Percentiles rank a stretch among this genome's conserved stretches.
These are phyloP conservation scores for Arthrobotrys iridis DNA, from an alignment of 2,329 filamentous ascomycete species.

Conservation along the genomic window DNA sequence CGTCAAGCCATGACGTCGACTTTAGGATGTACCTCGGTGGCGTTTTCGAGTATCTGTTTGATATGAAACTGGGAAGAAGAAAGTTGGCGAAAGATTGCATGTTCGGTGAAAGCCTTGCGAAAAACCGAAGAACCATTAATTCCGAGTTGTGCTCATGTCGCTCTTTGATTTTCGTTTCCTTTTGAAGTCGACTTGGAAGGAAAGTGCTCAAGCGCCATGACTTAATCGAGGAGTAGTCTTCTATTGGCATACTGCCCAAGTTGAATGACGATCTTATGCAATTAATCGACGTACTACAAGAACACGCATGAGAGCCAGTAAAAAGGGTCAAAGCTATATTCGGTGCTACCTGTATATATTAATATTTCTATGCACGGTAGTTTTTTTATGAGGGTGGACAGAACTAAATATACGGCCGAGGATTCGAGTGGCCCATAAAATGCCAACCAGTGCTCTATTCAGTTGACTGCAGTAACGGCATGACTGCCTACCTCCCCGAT, in stretches of 20 bases:
- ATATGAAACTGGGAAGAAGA: constrained; percentile 31
- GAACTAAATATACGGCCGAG: too few relatives aligned
- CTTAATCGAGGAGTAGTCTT: neutral
- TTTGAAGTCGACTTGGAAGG: neutral
- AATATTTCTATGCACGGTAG: too few relatives aligned
- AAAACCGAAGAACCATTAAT: neutral
- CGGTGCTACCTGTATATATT: too few relatives aligned
- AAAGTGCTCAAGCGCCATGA: neutral
- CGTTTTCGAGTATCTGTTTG: constrained; percentile 28
- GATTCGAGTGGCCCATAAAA: too few relatives aligned
- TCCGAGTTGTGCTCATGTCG: neutral
- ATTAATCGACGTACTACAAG: neutral
- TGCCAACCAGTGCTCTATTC: too few relatives aligned
- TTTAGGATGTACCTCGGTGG: constrained; percentile 8
- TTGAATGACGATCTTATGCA: neutral
- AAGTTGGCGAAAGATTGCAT: neutral
- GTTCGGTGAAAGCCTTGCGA: neutral
- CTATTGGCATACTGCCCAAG: neutral
- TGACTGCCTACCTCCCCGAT: neutral
- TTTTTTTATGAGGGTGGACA: too few relatives aligned
- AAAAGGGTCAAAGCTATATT: too few relatives aligned
- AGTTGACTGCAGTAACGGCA: neutral
- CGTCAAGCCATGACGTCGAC: constrained; percentile 48
- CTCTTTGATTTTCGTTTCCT: neutral
- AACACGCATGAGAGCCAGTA: neutral